Evolutionary conservation across 768 basidiomycete species (phyloP).

Genomic region (Leccinum longicurvipes): DNA sequence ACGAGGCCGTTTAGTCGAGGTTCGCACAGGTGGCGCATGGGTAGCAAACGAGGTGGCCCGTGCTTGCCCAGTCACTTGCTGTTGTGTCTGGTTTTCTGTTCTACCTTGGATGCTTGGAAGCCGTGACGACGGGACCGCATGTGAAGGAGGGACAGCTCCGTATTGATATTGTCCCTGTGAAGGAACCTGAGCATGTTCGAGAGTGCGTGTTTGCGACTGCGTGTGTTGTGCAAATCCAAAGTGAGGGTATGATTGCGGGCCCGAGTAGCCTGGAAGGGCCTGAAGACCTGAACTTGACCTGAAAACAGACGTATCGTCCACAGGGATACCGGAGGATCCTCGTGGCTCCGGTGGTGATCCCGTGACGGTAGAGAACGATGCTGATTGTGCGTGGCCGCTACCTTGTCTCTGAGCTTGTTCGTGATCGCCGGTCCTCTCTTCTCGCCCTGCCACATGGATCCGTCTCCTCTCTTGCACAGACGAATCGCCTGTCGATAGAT

Average conservation of each 20-base stretch:
- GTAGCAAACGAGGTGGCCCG: background rate
- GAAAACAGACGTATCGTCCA: background rate
- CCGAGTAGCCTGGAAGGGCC: conserved; percentile 1
- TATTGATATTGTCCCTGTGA: conserved; percentile 13
- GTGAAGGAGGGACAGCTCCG: background rate
- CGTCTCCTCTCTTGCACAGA: conserved; percentile 1
- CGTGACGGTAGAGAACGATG: conserved; percentile 26
- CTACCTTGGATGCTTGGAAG: background rate
- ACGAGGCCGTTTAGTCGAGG: conserved; percentile 21
- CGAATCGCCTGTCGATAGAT: background rate
- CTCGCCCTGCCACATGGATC: background rate
- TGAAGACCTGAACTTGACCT: background rate
- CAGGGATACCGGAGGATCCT: background rate
- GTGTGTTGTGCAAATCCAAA: conserved; percentile 3
- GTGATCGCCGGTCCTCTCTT: background rate
- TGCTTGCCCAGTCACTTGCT: background rate
- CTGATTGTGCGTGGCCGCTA: conserved; percentile 17
- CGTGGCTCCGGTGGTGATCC: conserved; percentile 15
- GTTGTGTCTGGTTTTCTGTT: background rate
- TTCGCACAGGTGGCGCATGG: conserved; percentile 1
- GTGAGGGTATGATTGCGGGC: conserved; percentile 1
- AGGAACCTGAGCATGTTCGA: background rate
- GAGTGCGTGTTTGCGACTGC: conserved; percentile 4
- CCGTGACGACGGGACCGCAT: conserved; percentile 1
- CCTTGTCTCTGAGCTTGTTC: background rate